phyloP scores from a whole-genome alignment of 208 protist genomes.

The Crithidia brevicula region DNA sequence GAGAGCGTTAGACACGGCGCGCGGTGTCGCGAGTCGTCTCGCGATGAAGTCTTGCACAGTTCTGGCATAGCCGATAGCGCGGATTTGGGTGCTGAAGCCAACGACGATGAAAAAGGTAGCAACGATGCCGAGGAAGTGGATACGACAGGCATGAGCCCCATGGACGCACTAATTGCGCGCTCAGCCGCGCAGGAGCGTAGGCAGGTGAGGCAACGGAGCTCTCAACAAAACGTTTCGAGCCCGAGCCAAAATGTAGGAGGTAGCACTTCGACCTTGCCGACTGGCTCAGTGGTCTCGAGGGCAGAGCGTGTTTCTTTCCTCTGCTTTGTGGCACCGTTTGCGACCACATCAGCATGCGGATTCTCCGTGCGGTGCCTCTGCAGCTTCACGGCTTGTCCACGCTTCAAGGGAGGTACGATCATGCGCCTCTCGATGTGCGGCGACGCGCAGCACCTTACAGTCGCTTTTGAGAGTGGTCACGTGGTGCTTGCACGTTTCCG shows the following conservation, averaged over 20 bases:
- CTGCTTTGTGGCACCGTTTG: slow-evolving; percentile 23
- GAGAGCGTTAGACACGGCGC: background rate
- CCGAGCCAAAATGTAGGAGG: background rate
- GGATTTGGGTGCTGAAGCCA: background rate
- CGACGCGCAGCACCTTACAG: slow-evolving; percentile 34
- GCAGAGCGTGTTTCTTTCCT: slow-evolving; percentile 21
- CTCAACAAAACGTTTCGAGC: background rate
- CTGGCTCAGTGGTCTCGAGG: background rate
- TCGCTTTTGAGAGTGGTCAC: slow-evolving; percentile 85
- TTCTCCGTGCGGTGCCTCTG: slow-evolving; percentile 27
- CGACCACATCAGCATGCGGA: slow-evolving; percentile 1
- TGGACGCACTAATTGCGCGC: slow-evolving; percentile 47
- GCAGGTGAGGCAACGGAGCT: background rate
- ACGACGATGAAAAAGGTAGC: background rate
- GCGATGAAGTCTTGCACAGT: background rate
- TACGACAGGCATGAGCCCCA: slow-evolving; percentile 34
- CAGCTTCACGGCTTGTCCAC: slow-evolving; percentile 46
- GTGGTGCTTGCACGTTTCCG: slow-evolving; percentile 44
- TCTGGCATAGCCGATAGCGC: background rate
- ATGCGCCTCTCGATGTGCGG: slow-evolving; percentile 69
- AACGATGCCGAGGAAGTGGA: slow-evolving; percentile 15
- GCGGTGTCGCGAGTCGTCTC: background rate
- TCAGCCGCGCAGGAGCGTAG: slow-evolving; percentile 24
- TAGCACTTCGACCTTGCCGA: background rate
- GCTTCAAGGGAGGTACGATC: slow-evolving; percentile 77